Evolutionary conservation across 495 filamentous ascomycete species (phyloP), one percentile per base, ranked within the genome.

Genomic region (Lindgomyces ingoldianus): DNA sequence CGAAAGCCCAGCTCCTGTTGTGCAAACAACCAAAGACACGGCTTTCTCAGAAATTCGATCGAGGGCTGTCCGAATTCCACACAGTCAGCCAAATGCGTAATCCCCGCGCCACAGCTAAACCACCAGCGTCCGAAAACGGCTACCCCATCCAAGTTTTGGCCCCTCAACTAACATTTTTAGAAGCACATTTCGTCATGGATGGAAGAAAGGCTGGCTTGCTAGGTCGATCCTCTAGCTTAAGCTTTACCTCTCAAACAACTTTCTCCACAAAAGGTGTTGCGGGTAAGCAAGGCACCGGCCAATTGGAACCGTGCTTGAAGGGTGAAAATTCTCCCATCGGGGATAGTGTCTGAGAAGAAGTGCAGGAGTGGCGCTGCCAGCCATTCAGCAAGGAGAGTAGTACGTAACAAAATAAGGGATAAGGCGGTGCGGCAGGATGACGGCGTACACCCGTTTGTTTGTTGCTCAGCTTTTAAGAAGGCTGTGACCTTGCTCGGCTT

Each of bases 341-440:
- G 36, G 36, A 9, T 42, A 42, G 36, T 9, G 36, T 9, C n/a
- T 9, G 9, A 42, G n/a, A n/a, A n/a, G n/a, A n/a, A n/a, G n/a
- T n/a, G n/a, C n/a, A n/a, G n/a, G n/a, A n/a, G 59, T 62, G 59
- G 59, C 59, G 47, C 29, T 54, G 48, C 19, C 33, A 44, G 11
- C 48, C 59, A 53, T 14, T 60, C 16, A 60, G 26, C n/a, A n/a
- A n/a, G 26, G 57, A 11, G 57, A 4, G 22, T 27, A 14, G 9
- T 62, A 62, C 59, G 59, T 62, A 62, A 53, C n/a, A 57, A 30
- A 10, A 51, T 18, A 10, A 36, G 18, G 3, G 45, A n/a, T 19
- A 50, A n/a, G 59, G 48, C 49, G 59, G 59, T 62, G 59, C 59
- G 30, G 19, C 26, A 46, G 47, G 48, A 18, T 10, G 25, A 14